Conservation (phyloP, 1,139 yeast genomes). For the Diutina ranongensis region DNA sequence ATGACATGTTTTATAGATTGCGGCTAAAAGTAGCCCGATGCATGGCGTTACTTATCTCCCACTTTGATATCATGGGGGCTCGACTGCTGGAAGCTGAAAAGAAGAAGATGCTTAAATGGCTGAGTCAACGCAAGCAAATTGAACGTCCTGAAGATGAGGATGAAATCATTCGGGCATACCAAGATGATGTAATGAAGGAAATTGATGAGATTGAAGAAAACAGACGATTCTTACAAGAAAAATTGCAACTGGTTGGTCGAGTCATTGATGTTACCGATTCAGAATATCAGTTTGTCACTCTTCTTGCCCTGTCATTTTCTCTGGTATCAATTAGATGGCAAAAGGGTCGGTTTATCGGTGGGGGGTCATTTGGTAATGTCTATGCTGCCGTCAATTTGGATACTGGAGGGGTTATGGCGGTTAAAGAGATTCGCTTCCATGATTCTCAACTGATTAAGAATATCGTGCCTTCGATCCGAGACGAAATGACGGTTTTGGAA, state of each 20-base stretch:
- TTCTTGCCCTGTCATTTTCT: constrained; percentile 82
- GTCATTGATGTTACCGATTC: constrained; percentile 81
- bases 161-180: constrained; percentile 39
- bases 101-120: constrained; percentile 41
- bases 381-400: constrained; percentile 87
- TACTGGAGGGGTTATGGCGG: constrained; percentile 95
- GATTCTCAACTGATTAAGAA: constrained; percentile 80
- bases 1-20: constrained; percentile 62
- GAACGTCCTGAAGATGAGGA: constrained; percentile 54
- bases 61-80: constrained; percentile 97
- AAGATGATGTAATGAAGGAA: constrained; percentile 49
- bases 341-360: constrained; percentile 87
- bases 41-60: constrained; percentile 86
- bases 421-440: constrained; percentile 85
- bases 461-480: constrained; percentile 80
- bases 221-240: constrained; percentile 39
- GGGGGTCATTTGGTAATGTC: constrained; percentile 93
- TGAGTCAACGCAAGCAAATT: constrained; percentile 33
- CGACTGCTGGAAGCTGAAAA: constrained; percentile 77
- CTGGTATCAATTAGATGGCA: constrained; percentile 95
- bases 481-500: constrained; percentile 93
- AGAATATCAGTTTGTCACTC: constrained; percentile 78
- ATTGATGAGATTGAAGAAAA: constrained; percentile 47
- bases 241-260: constrained; percentile 58
- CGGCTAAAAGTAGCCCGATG: constrained; percentile 87